These are phyloP conservation scores for Phytophthora citricola DNA, from an alignment of 352 stramenopile genomes.

Conservation along the genomic window DNA sequence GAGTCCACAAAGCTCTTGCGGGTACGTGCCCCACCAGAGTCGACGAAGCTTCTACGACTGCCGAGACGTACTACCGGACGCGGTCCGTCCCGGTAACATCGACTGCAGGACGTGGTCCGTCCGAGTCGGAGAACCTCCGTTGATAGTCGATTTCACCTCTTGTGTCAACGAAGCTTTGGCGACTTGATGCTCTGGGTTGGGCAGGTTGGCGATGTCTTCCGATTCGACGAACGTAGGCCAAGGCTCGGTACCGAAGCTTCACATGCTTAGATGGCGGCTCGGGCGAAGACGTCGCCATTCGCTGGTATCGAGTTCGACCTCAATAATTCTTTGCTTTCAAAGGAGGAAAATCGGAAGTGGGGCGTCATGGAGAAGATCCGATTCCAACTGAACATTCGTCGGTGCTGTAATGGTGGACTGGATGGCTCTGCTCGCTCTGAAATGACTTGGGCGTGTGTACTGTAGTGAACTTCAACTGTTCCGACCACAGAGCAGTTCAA, in stretches of 20 bases:
- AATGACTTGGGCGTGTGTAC: not conserved
- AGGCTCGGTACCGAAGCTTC: conserved; percentile 32
- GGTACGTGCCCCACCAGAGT: not conserved
- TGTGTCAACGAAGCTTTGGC: conserved; percentile 16
- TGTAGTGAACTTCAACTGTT: conserved; percentile 20
- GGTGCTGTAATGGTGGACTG: conserved; percentile 11
- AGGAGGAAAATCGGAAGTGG: conserved; percentile 16
- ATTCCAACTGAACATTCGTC: conserved; percentile 12
- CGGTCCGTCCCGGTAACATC: not conserved
- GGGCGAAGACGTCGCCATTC: conserved; percentile 19
- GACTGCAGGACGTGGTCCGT: conserved; percentile 4
- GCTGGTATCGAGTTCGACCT: not conserved
- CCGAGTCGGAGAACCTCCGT: conserved; percentile 6
- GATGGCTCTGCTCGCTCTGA: conserved; percentile 3
- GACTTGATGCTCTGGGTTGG: conserved; percentile 8
- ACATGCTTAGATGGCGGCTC: conserved; percentile 24
- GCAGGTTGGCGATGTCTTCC: conserved; percentile 15
- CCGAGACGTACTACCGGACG: conserved; percentile 7
- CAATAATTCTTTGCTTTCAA: conserved; percentile 1
- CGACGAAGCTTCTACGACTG: conserved; percentile 12
- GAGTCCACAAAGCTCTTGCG: conserved; percentile 17
- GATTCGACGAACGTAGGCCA: conserved; percentile 36
- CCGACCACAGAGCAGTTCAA: conserved; percentile 13
- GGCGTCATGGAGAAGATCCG: conserved; percentile 2
- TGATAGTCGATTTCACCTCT: not conserved